Percentiles rank a stretch among this genome's conserved stretches.
phyloP scores from a whole-genome alignment of 2,329 filamentous ascomycete species.

The Colletotrichum sansevieriae region DNA sequence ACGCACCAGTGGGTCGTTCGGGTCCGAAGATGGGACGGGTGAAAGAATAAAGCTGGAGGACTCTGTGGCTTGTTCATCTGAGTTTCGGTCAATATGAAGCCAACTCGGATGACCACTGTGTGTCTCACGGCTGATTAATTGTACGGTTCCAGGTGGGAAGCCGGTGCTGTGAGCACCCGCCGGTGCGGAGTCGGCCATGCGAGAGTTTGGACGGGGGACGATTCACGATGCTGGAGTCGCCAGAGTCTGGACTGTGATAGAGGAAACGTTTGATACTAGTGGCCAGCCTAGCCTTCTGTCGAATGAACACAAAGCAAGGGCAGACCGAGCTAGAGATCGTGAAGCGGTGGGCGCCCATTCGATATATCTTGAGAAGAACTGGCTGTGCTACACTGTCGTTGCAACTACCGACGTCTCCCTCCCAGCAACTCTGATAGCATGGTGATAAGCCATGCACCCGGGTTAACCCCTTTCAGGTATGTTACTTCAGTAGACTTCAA shows the following conservation, averaged over 20 bases:
- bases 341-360: neutral
- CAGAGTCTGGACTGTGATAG: too few relatives aligned
- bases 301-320: neutral
- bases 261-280: neutral
- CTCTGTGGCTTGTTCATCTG: conserved; percentile 22
- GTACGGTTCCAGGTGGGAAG: conserved; percentile 35
- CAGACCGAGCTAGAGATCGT: neutral
- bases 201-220: neutral
- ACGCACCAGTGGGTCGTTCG: conserved; percentile 50
- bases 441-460: conserved; percentile 12
- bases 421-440: neutral
- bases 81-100: neutral
- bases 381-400: neutral
- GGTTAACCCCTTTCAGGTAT: neutral
- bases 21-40: conserved; percentile 43
- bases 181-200: neutral
- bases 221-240: neutral
- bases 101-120: neutral
- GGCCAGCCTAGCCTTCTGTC: conserved; percentile 4
- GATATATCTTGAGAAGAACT: neutral
- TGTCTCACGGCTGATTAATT: conserved; percentile 24
- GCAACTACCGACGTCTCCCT: conserved; percentile 2
- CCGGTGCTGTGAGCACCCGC: neutral
- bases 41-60: conserved; percentile 29
- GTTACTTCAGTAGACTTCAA: neutral